Evolutionary conservation across 306 rosid species (phyloP), one percentile per base, ranked within the genome.

Genomic region (Cucurbita ficifolia): DNA sequence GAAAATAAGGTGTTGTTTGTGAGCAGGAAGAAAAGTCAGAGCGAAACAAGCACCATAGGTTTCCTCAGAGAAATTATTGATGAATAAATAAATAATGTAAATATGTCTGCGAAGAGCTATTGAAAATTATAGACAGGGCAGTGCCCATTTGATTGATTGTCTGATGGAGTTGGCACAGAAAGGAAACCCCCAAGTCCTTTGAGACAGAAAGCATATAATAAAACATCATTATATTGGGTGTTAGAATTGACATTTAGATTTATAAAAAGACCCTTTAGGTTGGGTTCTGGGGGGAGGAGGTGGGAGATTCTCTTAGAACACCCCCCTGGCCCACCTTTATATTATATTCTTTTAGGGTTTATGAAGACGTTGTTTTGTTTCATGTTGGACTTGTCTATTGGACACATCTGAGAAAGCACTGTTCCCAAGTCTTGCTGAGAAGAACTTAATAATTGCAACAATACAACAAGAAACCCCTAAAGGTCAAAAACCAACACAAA

Each of bases 391-490:
- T 88, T 79, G 90, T 83, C 77, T 55, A 84, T 87, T 91, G 92
- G 90, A 87, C 84, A 29, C 56, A 77, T 79, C 69, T 36, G 81
- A 67, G 74, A 76, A 77, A 76, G 39, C 82, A 83, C 89, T 82
- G 67, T 88, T 85, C 77, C 75, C 85, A 76, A 81, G 84, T 91
- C 82, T 77, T 77, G 86, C 83, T 82, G 77, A 64, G 48, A 84
- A 83, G 83, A 87, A 84, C 84, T 83, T 55, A 87, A 88, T 90
- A 81, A 88, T 79, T 86, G 89, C 87, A 87, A 93, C 82, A 87
- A 56, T 84, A 90, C 97, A 87, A 88, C 75, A 60, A 84, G 84
- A 89, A 78, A 81, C 84, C 80, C 78, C 45, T 69, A 48, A 69
- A 67, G 36, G 73, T 48, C 73, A 69, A 67, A 43, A 67, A 67